phyloP scores from a whole-genome alignment of 2,329 filamentous ascomycete genomes.

The Colletotrichum sp. region DNA sequence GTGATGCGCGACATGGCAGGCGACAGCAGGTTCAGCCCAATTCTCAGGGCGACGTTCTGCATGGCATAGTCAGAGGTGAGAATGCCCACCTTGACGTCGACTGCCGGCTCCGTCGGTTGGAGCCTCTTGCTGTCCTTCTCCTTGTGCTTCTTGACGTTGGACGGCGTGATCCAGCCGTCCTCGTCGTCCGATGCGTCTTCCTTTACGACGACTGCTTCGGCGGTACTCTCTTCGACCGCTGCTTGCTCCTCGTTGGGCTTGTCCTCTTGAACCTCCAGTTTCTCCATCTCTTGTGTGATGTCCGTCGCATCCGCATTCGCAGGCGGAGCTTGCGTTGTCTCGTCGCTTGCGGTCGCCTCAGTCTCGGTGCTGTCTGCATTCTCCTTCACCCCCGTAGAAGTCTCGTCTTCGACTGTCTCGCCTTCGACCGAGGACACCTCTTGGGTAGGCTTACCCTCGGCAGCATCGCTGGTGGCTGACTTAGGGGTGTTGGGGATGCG shows the following conservation, averaged over 20 bases:
- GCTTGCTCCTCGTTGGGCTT: slow-evolving; percentile 11
- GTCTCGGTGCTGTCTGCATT: neutral
- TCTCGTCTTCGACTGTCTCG: slow-evolving; percentile 21
- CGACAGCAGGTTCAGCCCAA: slow-evolving; percentile 90
- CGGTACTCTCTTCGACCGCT: slow-evolving; percentile 24
- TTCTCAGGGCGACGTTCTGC: slow-evolving; percentile 94
- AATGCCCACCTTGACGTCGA: slow-evolving; percentile 83
- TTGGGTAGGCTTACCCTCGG: neutral
- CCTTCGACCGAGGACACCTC: slow-evolving; percentile 17
- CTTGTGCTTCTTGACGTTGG: slow-evolving; percentile 87
- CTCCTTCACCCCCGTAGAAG: neutral
- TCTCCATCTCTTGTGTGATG: slow-evolving; percentile 8
- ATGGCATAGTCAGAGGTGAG: slow-evolving; percentile 97
- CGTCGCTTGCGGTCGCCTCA: neutral
- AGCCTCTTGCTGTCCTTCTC: slow-evolving; percentile 62
- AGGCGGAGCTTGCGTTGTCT: neutral
- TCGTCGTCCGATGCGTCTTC: slow-evolving; percentile 57
- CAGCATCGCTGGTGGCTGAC: slow-evolving; percentile 50
- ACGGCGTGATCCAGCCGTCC: slow-evolving; percentile 92
- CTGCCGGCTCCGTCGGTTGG: slow-evolving; percentile 42
- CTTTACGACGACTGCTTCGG: slow-evolving; percentile 19
- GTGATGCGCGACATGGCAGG: slow-evolving; percentile 80
- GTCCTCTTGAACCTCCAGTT: slow-evolving; percentile 20
- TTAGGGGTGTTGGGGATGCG: slow-evolving; percentile 73
- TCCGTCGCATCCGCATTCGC: slow-evolving; percentile 1